Conservation (phyloP, 305 asterid genomes). For the Fraxinus paxiana region DNA sequence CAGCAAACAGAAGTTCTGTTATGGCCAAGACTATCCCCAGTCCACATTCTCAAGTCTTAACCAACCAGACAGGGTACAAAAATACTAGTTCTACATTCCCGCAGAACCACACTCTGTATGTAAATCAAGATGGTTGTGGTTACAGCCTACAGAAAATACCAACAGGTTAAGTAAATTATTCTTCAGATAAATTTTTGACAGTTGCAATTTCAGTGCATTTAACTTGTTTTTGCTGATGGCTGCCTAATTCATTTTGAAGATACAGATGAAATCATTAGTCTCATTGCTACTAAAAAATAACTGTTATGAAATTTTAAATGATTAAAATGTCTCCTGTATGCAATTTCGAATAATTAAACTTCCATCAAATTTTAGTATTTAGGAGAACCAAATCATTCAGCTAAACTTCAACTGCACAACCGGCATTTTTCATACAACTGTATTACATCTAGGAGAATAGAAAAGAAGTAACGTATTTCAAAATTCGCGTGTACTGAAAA, state of each 20-base stretch:
- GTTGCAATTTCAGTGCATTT: slow-evolving; percentile 2
- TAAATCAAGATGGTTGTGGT: slow-evolving; percentile 26
- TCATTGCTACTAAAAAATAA: neutral
- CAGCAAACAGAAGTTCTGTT: slow-evolving; percentile 21
- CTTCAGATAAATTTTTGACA: neutral
- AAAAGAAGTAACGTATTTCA: neutral
- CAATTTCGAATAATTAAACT: neutral
- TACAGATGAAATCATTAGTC: neutral
- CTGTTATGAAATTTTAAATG: neutral
- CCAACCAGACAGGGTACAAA: slow-evolving; percentile 23
- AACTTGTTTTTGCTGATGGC: slow-evolving; percentile 4
- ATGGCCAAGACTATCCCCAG: slow-evolving; percentile 16
- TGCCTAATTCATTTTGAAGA: neutral
- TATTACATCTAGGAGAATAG: neutral
- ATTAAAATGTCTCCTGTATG: neutral
- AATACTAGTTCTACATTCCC: slow-evolving; percentile 25
- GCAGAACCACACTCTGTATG: slow-evolving; percentile 23
- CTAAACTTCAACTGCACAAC: neutral
- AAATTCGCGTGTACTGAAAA: neutral
- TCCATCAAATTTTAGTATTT: neutral
- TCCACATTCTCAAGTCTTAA: slow-evolving; percentile 37
- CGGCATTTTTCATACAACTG: neutral
- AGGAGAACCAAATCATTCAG: neutral
- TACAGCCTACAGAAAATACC: slow-evolving; percentile 37
- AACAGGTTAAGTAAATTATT: slow-evolving; percentile 42